Base-by-base conservation (phyloP, 2,329 filamentous ascomycete genomes). In the Colletotrichum abscissum region DNA sequence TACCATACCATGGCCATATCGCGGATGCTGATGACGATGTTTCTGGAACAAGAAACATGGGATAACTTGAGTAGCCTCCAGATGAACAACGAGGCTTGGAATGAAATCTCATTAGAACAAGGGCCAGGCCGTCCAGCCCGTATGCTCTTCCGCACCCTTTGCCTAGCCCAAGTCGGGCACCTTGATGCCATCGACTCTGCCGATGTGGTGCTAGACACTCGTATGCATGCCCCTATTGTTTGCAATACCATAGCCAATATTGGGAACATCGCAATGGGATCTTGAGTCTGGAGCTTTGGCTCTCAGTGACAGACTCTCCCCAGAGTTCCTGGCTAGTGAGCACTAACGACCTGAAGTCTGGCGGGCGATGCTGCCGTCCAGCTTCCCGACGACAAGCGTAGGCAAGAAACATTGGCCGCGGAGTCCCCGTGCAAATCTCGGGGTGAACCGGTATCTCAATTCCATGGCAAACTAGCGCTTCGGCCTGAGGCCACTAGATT, bases 361-460 rank as follows among this genome's bases (percentile, higher is more conserved):
- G 54, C 22, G 24, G 59, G 19, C 24, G 59, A 46, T n/a, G 46
- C 38, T 46, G 14, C 55, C 55, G 16, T 12, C 22, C 16, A 26
- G 33, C 33, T 38, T 14, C 57, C 57, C 33, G 57, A 42, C 33
- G 57, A 42, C 30, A 58, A n/a, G 16, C 35, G 16, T 35, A 52
- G 22, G 22, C 59, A 22, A 19, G 26, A 33, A 33, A 35, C 46
- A 38, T 38, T 55, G 16, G 55, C 71, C 46, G 71, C 71, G 71
- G 71, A 73, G 71, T 73, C 71, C 67, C 71, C 71, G 71, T 73
- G 71, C 67, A 73, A 73, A 73, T 73, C 71, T 75, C 74, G 74
- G 74, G 74, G 72, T 75, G 74, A 75, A 75, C 74, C 74, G 74
- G 74, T 74, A 73, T 72, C 72, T 67, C 72, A 72, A 65, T 73